Conservation (phyloP, 148 eudicot genomes). For the Drosera capensis region DNA sequence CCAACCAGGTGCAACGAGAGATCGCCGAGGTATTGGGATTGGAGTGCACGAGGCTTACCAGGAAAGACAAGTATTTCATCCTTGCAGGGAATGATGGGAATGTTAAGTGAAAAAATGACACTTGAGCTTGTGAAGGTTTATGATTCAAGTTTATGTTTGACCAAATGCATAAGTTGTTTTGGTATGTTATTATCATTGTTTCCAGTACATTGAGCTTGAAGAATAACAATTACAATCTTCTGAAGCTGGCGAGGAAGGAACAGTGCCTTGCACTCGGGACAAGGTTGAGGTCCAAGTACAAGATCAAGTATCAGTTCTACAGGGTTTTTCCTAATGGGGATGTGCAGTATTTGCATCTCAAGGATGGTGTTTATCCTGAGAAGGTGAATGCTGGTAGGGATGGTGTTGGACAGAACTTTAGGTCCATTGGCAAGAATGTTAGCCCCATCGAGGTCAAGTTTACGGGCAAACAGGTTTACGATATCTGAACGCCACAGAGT, state of each 20-base stretch:
- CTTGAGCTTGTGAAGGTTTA: too few species aligned
- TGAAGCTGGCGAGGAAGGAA: constrained; percentile 83
- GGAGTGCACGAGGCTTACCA: neutral
- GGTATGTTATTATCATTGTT: too few species aligned
- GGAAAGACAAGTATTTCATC: too few species aligned
- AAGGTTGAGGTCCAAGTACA: constrained; percentile 75
- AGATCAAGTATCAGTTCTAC: constrained; percentile 86
- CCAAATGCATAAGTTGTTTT: too few species aligned
- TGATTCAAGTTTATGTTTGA: too few species aligned
- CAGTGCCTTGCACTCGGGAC: constrained; percentile 94
- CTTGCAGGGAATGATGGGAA: too few species aligned
- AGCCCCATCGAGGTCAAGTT: constrained; percentile 94
- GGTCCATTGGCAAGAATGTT: constrained; percentile 86
- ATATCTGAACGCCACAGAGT: too few species aligned
- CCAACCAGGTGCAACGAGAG: neutral
- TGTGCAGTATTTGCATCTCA: constrained; percentile 93
- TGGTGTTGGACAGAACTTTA: constrained; percentile 74
- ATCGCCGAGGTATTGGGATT: neutral
- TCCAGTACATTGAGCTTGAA: too few species aligned
- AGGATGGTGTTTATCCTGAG: constrained; percentile 97
- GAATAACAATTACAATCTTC: too few species aligned
- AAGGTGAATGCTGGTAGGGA: constrained; percentile 86
- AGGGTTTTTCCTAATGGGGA: constrained; percentile 98
- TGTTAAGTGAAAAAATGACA: too few species aligned
- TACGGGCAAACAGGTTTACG: constrained; percentile 80